Evolutionary conservation across 805 yeast species (phyloP).

Genomic region (Ogataea nitratoaversa): DNA sequence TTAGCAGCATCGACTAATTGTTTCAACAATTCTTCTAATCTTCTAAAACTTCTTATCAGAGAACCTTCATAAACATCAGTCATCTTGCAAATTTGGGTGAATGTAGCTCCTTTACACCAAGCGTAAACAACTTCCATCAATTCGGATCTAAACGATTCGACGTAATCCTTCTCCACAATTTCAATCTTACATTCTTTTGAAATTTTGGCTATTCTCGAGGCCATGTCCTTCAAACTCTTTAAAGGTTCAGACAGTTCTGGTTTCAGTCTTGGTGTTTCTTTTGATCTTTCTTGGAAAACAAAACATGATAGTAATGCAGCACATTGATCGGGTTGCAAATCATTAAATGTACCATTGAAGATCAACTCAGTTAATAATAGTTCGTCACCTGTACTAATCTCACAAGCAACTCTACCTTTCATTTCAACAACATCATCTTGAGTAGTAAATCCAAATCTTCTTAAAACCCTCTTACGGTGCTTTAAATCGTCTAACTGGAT

Average conservation of each 20-base stretch:
- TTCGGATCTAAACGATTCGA: slow-evolving; percentile 87
- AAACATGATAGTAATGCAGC: slow-evolving; percentile 91
- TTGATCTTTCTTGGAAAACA: slow-evolving; percentile 94
- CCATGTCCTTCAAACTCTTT: slow-evolving; percentile 85
- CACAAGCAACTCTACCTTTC: slow-evolving; percentile 92
- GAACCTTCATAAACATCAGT: slow-evolving; percentile 98
- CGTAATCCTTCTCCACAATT: slow-evolving; percentile 85
- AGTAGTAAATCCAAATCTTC: slow-evolving; percentile 87
- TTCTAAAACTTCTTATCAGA: slow-evolving; percentile 87
- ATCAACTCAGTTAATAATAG: slow-evolving; percentile 82
- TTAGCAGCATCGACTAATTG: slow-evolving; percentile 90
- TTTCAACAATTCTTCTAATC: slow-evolving; percentile 88
- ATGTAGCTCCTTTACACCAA: slow-evolving; percentile 96
- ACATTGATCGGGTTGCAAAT: slow-evolving; percentile 81
- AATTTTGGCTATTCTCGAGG: slow-evolving; percentile 82
- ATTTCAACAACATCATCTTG: slow-evolving; percentile 86
- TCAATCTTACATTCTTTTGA: slow-evolving; percentile 88
- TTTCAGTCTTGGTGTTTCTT: slow-evolving; percentile 78
- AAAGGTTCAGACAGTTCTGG: slow-evolving; percentile 93
- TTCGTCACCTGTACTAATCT: slow-evolving; percentile 88
- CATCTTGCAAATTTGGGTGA: slow-evolving; percentile 97
- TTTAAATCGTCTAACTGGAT: slow-evolving; percentile 92
- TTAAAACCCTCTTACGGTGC: slow-evolving; percentile 86
- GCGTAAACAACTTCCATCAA: slow-evolving; percentile 95
- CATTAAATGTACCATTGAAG: slow-evolving; percentile 93